Evolutionary conservation across 1,284 basidiomycete genomes (phyloP).

Genomic region (Puccinia hordei): DNA sequence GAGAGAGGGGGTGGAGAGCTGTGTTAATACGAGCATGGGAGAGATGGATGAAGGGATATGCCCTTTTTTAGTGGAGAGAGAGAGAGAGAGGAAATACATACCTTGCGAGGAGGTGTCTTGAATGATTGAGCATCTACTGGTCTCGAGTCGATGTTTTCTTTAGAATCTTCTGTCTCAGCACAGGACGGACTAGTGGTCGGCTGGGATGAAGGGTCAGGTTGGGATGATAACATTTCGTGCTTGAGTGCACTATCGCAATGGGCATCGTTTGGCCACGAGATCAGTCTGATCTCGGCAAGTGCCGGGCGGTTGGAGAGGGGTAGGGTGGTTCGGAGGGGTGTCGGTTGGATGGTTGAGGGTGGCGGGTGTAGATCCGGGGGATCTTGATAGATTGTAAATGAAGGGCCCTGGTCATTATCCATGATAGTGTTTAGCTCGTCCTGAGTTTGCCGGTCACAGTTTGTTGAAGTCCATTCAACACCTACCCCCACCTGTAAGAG

Average conservation of each 20-base stretch:
- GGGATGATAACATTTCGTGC: slow-evolving; percentile 8
- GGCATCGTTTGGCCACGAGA: slow-evolving; percentile 1
- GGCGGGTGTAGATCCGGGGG: slow-evolving; percentile 10
- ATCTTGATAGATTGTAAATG: slow-evolving; percentile 38
- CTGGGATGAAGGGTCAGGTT: not conserved
- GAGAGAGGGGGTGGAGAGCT: not conserved
- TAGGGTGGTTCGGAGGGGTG: not conserved
- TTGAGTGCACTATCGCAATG: slow-evolving; percentile 36
- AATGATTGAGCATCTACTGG: slow-evolving; percentile 16
- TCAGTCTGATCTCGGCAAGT: slow-evolving; percentile 29
- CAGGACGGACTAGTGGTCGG: not conserved
- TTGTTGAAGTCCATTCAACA: slow-evolving; percentile 33
- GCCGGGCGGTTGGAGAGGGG: not conserved
- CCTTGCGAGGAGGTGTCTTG: slow-evolving; percentile 29
- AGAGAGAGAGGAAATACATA: not conserved
- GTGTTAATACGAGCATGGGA: not conserved
- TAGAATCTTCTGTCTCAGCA: slow-evolving; percentile 2
- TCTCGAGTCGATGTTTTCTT: slow-evolving; percentile 34
- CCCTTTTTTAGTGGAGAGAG: too few species aligned
- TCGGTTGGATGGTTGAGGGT: not conserved
- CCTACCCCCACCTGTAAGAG: not conserved
- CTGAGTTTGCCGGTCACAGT: not conserved
- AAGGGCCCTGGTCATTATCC: slow-evolving; percentile 19
- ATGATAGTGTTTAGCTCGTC: not conserved
- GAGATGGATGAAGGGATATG: not conserved